Evolutionary conservation across 345 rosid genomes (phyloP), one percentile per base, ranked within the genome.

Genomic region (Boechera divaricarpa): DNA sequence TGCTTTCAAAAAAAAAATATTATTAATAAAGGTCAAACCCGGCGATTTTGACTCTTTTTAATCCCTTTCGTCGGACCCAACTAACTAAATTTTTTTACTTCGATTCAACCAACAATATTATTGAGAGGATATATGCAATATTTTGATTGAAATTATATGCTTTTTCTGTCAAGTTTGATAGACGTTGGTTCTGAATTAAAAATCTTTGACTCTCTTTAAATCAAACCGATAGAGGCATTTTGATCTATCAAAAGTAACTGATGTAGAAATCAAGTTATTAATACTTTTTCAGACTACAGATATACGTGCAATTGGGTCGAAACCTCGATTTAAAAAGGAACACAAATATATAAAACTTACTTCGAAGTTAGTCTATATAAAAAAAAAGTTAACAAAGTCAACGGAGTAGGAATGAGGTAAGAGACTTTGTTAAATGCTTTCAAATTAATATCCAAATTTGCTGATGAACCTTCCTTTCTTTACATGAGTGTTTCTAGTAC

Each of bases 41-140:
- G 73, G 47, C 81, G 72, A 29, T 26, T 33, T 77, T 71, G 77
- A 77, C 68, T 77, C 45, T 41, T 73, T 58, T 35, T 16, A 0
- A 35, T 56, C 32, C 2, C 21, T 65, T 61, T 76, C 35, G 66
- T 59, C 31, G 70, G 64, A 54, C 26, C 63, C 70, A 69, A 24
- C 70, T 52, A 53, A 53, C 80, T 15, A 48, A 32, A 8, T 44
- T 44, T 12, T 67, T 15, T 69, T 2, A 56, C 2, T 57, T 48
- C 42, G 13, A 26, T 44, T 5, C 56, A 52, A 16, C 26, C 13
- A 41, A 11, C 21, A 55, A 32, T 55, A 56, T 41, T 2, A 63
- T 44, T 55, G 48, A 6, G 48, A 6, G 13, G 7, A 64, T 35
- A 64, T 35, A 5, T 5, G 7, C 7, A 35, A 35, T 35, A 7